Evolutionary conservation across 495 filamentous ascomycete genomes (phyloP), one percentile per base, ranked within the genome.

Genomic region (Xylaria acuta): DNA sequence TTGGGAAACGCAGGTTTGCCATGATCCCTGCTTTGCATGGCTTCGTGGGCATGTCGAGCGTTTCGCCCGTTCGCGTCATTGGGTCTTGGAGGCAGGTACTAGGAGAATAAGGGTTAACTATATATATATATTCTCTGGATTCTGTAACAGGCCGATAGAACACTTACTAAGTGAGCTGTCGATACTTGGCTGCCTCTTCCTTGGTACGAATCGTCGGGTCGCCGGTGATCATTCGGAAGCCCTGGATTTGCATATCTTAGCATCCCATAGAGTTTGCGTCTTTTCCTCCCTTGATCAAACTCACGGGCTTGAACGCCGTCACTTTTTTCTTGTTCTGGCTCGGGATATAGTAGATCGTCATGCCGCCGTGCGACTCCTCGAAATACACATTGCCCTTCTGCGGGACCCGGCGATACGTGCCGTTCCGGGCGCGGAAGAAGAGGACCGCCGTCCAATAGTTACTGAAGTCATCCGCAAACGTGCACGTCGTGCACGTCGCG

Each of bases 321-420:
- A 81, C 77, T n/a, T 54, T 72, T 20, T 71, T 73, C 65, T 67
- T 73, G 41, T 79, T 73, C 64, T 83, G 82, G n/a, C 76, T 81
- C 16, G 79, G 74, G 69, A 81, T 83, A 53, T 83, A 83, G 69
- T 83, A 83, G 5, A 83, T 71, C 1, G 81, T 83, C 79, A 83
- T 79, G 11, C 81, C 80, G 22, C 81, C 81, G 27, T 75, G 75
- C 25, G 80, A 77, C 34, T 77, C 73, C 38, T 82, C 78, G 56
- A 82, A 78, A 41, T 79, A 79, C 3, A 76, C 75, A 54, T 82
- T 82, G 38, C 78, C 80, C 64, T 76, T 79, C 49, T 82, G 81
- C 11, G 65, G 77, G 16, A 78, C 76, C 4, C 78, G 75, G 62
- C 74, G 75, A 66, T 80, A 81, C 11, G 70, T 80, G 32, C 79